Evolutionary conservation across 768 basidiomycete species (phyloP), one percentile per base, ranked within the genome.

Genomic region (Suillus occidentalis): DNA sequence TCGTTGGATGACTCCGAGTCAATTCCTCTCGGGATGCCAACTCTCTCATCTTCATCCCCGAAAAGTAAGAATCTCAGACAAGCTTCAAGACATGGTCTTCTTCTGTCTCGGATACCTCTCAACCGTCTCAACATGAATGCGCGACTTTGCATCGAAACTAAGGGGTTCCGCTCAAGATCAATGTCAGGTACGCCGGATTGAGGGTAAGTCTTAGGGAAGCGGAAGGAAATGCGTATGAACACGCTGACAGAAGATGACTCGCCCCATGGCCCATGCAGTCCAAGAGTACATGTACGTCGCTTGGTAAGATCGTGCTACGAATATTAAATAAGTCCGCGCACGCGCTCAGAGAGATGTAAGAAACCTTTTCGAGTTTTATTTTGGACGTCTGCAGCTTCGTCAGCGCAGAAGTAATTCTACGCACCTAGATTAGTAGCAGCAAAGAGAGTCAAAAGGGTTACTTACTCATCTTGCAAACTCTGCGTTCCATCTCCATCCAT

Each of bases 221-320:
- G 89, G 78, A 97, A 96, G 1, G 92, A 90, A 34, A 97, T 85
- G 1, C 96, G 89, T 64, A 95, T 88, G 77, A 94, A 95, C 10
- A 59, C 58, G 58, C 58, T 59, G 8, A 91, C 90, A 22, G 89
- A 90, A 13, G 89, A 89, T 0, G 84, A 86, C 63, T 90, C 90
- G n/a, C 92, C 94, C 95, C 95, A 96, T 3, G 94, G 95, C 2
- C 93, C 93, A 67, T 93, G 88, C 50, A 98, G 79, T 5, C 94
- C 92, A 56, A 97, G 82, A 2, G 94, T 95, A 69, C 93, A 92
- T 16, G 87, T 90, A 12, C 94, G 87, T 69, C 84, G 87, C 73
- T 90, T 91, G 9, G 82, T 81, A 45, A 91, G 78, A 62, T 91
- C 90, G 53, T 87, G 85, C 89, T 90, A 67, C 59, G 58, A 49